These are phyloP conservation scores for Debaryomyces prosopidis DNA, from an alignment of 805 yeast genomes.

Conservation along the genomic window DNA sequence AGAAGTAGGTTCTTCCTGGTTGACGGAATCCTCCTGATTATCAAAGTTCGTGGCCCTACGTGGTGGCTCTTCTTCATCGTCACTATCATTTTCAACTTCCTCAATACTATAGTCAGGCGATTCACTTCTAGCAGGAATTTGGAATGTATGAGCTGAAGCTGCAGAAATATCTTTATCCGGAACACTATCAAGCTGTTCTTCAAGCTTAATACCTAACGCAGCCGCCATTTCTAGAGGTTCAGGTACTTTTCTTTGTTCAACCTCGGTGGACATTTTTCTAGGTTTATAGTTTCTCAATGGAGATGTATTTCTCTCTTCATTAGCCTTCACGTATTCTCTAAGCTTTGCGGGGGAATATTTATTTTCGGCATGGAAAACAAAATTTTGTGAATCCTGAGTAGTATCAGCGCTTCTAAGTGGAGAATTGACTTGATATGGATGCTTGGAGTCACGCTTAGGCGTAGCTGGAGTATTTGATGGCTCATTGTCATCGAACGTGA, in stretches of 20 bases:
- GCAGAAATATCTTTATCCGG: neutral
- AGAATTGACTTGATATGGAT: constrained; percentile 12
- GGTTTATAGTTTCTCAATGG: constrained; percentile 23
- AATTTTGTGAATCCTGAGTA: constrained; percentile 16
- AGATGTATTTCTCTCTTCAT: constrained; percentile 17
- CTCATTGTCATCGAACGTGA: constrained; percentile 2
- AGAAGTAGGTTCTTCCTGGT: constrained; percentile 8
- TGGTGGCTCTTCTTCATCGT: constrained; percentile 14
- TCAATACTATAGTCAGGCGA: constrained; percentile 38
- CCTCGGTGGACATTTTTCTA: constrained; percentile 1
- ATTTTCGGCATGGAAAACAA: constrained; percentile 11
- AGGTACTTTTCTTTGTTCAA: constrained; percentile 15
- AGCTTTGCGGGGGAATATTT: constrained; percentile 12
- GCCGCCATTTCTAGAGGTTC: constrained; percentile 29
- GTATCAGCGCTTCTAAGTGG: constrained; percentile 6
- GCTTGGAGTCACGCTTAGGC: neutral
- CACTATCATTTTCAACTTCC: constrained; percentile 33
- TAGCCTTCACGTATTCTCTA: constrained; percentile 23
- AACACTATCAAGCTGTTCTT: constrained; percentile 15
- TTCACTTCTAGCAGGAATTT: neutral
- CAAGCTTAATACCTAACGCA: constrained; percentile 24
- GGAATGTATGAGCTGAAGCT: constrained; percentile 8
- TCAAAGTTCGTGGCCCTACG: no score
- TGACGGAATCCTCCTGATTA: neutral
- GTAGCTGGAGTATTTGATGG: neutral